A percentile compares a stretch with the other conserved stretches of the same genome.
These are phyloP conservation scores for Kitagawia praeruptora DNA, from an alignment of 129 eudicot species.

Conservation along the genomic window DNA sequence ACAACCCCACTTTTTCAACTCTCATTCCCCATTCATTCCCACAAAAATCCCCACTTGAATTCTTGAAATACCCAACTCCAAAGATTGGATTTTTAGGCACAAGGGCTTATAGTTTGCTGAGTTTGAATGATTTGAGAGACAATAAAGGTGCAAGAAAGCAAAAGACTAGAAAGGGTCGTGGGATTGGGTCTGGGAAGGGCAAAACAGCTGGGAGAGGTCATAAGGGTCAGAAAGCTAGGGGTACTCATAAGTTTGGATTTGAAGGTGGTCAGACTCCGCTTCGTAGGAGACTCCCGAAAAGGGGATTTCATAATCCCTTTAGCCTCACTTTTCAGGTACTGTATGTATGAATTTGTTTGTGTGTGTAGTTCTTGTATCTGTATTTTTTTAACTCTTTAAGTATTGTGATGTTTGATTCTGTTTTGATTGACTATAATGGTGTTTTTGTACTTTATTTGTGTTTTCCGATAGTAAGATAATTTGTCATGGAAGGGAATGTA, in stretches of 20 bases:
- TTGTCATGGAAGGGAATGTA: no score
- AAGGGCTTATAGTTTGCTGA: conserved; percentile 56
- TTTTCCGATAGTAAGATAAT: no score
- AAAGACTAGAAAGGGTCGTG: conserved; percentile 93
- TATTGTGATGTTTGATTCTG: not conserved
- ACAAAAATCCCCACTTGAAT: conserved; percentile 2
- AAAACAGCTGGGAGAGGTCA: conserved; percentile 98
- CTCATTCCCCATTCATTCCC: conserved; percentile 2
- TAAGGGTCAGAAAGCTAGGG: conserved; percentile 96
- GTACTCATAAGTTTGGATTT: conserved; percentile 81
- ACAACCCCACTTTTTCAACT: not conserved
- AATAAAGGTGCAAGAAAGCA: conserved; percentile 75
- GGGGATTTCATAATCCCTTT: conserved; percentile 91
- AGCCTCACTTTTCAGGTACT: conserved; percentile 89
- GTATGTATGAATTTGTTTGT: not conserved
- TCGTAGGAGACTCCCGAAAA: conserved; percentile 78
- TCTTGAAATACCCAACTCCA: conserved; percentile 6
- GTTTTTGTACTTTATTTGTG: no score
- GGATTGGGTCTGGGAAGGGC: conserved; percentile 96
- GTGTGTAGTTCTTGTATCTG: not conserved
- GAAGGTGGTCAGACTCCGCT: conserved; percentile 99
- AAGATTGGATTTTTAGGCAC: conserved; percentile 10
- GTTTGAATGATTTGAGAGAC: conserved; percentile 78
- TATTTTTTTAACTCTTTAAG: no score
- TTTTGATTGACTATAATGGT: no score